These are phyloP conservation scores for Ceriops decandra DNA, from an alignment of 345 rosid genomes.

Conservation along the genomic window DNA sequence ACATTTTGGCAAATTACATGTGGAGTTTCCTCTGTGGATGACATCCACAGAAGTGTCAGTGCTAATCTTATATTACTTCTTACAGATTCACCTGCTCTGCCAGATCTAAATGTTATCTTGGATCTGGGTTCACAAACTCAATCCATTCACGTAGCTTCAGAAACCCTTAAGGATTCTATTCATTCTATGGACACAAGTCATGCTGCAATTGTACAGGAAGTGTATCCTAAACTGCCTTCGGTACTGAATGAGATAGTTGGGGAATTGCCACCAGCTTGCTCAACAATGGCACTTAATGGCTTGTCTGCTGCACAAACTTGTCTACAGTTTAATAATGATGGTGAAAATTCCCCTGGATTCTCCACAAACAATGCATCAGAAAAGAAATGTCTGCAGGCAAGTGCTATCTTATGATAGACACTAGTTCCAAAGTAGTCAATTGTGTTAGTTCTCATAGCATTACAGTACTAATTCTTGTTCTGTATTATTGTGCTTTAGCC, in stretches of 20 bases:
- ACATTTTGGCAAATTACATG: too few relatives aligned
- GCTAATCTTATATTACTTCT: background rate
- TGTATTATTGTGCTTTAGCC: background rate
- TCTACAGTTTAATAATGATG: constrained; percentile 7
- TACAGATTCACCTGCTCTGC: constrained; percentile 27
- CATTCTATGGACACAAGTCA: constrained; percentile 27
- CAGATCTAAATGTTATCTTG: constrained; percentile 19
- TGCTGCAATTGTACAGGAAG: constrained; percentile 20
- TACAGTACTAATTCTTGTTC: background rate
- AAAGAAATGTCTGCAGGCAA: constrained; percentile 38
- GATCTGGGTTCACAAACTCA: constrained; percentile 13
- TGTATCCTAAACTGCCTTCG: constrained; percentile 7
- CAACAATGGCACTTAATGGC: constrained; percentile 7
- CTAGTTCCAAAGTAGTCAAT: background rate
- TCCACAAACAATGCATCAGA: constrained; percentile 15
- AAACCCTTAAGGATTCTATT: constrained; percentile 15
- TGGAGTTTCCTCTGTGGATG: background rate
- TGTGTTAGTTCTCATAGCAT: background rate
- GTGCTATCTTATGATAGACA: constrained; percentile 5
- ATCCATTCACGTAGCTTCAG: constrained; percentile 14
- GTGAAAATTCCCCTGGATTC: constrained; percentile 13
- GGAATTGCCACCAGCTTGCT: constrained; percentile 10
- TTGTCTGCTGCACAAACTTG: constrained; percentile 15
- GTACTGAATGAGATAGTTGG: constrained; percentile 9
- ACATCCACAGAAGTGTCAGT: background rate